Percentiles rank a stretch among this genome's conserved stretches.
phyloP scores from a whole-genome alignment of 495 filamentous ascomycete species.

The Aspergillus wentii region DNA sequence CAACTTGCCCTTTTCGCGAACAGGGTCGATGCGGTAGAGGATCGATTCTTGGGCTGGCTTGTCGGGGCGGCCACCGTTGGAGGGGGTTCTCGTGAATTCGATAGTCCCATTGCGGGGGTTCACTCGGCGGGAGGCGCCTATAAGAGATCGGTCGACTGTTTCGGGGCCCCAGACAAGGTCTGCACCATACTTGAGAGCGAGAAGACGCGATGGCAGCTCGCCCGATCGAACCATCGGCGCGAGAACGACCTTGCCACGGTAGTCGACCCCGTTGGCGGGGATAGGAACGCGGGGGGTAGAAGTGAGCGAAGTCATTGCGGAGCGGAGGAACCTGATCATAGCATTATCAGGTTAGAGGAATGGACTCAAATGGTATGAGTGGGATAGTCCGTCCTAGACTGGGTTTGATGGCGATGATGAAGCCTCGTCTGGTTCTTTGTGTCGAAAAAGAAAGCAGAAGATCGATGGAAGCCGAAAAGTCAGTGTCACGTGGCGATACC shows the following conservation, averaged over 20 bases:
- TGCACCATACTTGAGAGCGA: slow-evolving; percentile 89
- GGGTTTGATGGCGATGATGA: too few relatives aligned
- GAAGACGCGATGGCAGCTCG: slow-evolving; percentile 82
- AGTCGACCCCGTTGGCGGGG: slow-evolving; percentile 85
- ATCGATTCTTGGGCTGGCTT: slow-evolving; percentile 57
- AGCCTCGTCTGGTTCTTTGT: too few relatives aligned
- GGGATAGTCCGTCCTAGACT: slow-evolving; percentile 9
- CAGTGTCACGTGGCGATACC: slow-evolving; percentile 16
- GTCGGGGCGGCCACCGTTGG: slow-evolving; percentile 52
- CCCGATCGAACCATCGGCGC: slow-evolving; percentile 97
- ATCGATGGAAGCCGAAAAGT: too few relatives aligned
- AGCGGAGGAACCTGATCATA: slow-evolving; percentile 41
- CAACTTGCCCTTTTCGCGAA: slow-evolving; percentile 61
- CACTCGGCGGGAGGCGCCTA: slow-evolving; percentile 71
- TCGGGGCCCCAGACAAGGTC: slow-evolving; percentile 98
- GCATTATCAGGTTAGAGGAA: slow-evolving; percentile 18
- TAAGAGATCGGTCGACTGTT: slow-evolving; percentile 84
- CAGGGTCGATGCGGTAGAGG: slow-evolving; percentile 80
- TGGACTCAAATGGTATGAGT: too few relatives aligned
- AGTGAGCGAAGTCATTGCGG: slow-evolving; percentile 51
- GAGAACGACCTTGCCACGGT: slow-evolving; percentile 86
- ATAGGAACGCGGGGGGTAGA: slow-evolving; percentile 66
- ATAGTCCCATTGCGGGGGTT: slow-evolving; percentile 71
- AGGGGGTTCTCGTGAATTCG: slow-evolving; percentile 75
- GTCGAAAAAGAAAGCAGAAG: too few relatives aligned